Evolutionary conservation across 2,329 filamentous ascomycete genomes (phyloP).

Genomic region (Aspergillus quadricinctus): DNA sequence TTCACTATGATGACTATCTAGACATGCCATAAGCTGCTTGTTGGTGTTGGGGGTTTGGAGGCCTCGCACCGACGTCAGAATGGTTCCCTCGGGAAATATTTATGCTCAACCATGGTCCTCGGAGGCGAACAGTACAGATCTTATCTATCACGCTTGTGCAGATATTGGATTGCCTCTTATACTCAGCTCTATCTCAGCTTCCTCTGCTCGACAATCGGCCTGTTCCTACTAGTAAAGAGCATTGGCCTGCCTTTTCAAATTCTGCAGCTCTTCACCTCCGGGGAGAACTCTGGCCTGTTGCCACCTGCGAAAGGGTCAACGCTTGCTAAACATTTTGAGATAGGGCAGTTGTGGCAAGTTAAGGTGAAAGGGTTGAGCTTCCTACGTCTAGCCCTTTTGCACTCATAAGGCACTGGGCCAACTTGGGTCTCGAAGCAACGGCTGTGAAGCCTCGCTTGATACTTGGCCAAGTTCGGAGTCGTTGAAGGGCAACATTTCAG

Average conservation of each 20-base stretch:
- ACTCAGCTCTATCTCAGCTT: background rate
- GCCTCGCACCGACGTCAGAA: slow-evolving; percentile 9
- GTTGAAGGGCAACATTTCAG: background rate
- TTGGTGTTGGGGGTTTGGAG: background rate
- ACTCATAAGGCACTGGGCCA: background rate
- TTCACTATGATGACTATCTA: background rate
- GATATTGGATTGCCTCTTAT: background rate
- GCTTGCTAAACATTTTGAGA: background rate
- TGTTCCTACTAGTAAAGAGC: background rate
- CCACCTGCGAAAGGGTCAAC: background rate
- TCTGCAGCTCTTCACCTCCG: background rate
- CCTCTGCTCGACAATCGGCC: background rate
- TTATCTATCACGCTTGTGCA: background rate
- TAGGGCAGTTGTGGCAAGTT: background rate
- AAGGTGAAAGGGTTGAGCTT: background rate
- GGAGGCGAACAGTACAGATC: background rate
- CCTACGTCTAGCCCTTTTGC: background rate
- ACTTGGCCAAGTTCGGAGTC: background rate
- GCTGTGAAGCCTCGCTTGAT: background rate
- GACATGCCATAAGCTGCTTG: background rate
- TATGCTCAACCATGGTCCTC: background rate
- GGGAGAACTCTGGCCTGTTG: background rate
- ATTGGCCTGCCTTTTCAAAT: background rate
- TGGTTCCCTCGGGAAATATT: slow-evolving; percentile 3
- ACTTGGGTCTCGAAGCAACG: background rate